Evolutionary conservation across 2,329 filamentous ascomycete species (phyloP).

Genomic region (Fusarium napiforme): DNA sequence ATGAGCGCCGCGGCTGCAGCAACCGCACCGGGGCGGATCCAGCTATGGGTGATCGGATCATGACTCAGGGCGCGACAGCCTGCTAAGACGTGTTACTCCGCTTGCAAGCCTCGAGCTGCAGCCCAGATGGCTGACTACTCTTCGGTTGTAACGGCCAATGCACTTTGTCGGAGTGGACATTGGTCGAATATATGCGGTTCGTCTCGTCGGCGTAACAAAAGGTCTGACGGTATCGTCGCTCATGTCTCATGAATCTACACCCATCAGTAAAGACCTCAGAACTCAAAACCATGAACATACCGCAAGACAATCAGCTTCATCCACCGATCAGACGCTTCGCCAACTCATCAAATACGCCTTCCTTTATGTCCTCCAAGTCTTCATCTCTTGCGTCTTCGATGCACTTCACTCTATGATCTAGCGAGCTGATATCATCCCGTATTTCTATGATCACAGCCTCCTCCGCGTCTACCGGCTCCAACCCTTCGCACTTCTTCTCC

Average conservation of each 20-base stretch:
- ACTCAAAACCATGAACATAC: background rate
- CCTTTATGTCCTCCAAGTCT: constrained; percentile 3
- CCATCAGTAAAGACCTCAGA: background rate
- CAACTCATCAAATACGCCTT: constrained; percentile 14
- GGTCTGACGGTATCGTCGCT: background rate
- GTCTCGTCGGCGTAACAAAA: background rate
- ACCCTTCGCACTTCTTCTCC: background rate
- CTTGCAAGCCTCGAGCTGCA: background rate
- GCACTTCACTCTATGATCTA: constrained; percentile 1
- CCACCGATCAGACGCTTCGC: constrained; percentile 5
- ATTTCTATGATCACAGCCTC: constrained; percentile 11
- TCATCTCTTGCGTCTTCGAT: constrained; percentile 5
- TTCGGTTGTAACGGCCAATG: too few relatives aligned
- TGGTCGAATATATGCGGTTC: background rate
- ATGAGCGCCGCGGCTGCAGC: background rate
- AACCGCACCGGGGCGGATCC: background rate
- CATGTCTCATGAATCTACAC: background rate
- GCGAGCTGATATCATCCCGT: constrained; percentile 11
- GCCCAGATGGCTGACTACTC: too few relatives aligned
- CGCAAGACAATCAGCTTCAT: background rate
- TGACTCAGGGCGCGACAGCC: background rate
- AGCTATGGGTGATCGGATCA: background rate
- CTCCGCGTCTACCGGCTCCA: constrained; percentile 1
- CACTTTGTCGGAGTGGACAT: background rate
- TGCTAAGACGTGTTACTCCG: background rate